Conservation (phyloP, 331 rosid species). For the Quercus phellos region DNA sequence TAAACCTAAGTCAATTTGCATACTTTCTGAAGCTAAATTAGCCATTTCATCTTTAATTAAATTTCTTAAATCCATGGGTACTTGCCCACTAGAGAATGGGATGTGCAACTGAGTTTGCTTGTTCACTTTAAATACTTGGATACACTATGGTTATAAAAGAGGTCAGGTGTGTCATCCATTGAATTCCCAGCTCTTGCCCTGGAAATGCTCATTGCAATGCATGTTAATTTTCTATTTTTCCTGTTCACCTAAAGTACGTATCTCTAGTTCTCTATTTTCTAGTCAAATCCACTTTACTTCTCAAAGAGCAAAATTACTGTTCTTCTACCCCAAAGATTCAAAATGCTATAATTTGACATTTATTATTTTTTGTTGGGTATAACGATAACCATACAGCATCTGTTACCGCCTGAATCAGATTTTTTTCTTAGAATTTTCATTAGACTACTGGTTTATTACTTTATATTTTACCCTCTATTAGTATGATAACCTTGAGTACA, state of each 20-base stretch:
- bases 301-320: not conserved
- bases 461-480: not conserved
- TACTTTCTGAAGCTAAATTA: not conserved
- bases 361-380: not conserved
- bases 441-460: not conserved
- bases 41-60: not conserved
- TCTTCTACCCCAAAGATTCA: not conserved
- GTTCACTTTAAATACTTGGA: not conserved
- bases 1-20: not conserved
- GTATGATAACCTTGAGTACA: not conserved
- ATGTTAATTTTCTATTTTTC: not conserved
- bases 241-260: not conserved
- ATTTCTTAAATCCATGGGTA: not conserved
- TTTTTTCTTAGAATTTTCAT: not conserved
- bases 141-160: not conserved
- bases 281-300: not conserved
- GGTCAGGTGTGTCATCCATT: not conserved
- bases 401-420: not conserved
- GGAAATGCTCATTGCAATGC: not conserved
- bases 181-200: not conserved
- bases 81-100: not conserved
- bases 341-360: not conserved
- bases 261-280: not conserved
- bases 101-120: not conserved
- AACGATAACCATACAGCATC: not conserved